These are phyloP conservation scores for Apiotrichum siamense DNA, from an alignment of 1,284 basidiomycete species.

Conservation along the genomic window DNA sequence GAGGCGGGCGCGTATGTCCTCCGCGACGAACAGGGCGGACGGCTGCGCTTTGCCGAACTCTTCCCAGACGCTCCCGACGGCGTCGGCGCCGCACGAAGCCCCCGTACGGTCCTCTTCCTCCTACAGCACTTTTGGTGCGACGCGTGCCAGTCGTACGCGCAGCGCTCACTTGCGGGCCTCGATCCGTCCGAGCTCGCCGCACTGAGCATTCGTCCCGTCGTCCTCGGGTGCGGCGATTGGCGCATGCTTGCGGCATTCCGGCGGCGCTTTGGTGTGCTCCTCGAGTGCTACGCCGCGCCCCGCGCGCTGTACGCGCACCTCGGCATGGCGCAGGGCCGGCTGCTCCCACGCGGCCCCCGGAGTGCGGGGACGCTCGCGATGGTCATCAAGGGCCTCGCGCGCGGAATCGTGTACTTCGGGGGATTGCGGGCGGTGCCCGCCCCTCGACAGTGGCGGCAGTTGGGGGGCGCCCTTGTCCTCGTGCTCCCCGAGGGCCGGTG, in stretches of 20 bases:
- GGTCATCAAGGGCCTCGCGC: constrained; percentile 35
- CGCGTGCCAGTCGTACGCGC: constrained; percentile 45
- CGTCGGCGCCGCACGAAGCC: not conserved
- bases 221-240: constrained; percentile 44
- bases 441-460: constrained; percentile 39
- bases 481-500: too few relatives aligned
- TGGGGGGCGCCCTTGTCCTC: constrained; percentile 47
- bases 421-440: constrained; percentile 32
- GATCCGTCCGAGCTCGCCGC: constrained; percentile 34
- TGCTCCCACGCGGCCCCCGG: constrained; percentile 31
- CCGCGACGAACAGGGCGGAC: constrained; percentile 33
- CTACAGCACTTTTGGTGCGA: constrained; percentile 46
- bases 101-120: constrained; percentile 40
- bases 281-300: constrained; percentile 41
- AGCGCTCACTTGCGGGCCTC: constrained; percentile 35
- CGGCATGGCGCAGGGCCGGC: constrained; percentile 40
- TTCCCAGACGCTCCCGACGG: constrained; percentile 16
- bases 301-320: constrained; percentile 36
- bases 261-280: constrained; percentile 35
- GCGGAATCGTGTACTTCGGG: constrained; percentile 33
- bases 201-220: constrained; percentile 35
- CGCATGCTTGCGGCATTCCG: constrained; percentile 42
- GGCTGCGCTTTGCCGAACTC: constrained; percentile 36
- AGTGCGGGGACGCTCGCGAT: constrained; percentile 35
- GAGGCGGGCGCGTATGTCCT: constrained; percentile 39